Percentiles rank a stretch among this genome's conserved stretches.
Evolutionary conservation across 2,329 filamentous ascomycete genomes (phyloP).

Genomic region (Xylariaceae sp.): DNA sequence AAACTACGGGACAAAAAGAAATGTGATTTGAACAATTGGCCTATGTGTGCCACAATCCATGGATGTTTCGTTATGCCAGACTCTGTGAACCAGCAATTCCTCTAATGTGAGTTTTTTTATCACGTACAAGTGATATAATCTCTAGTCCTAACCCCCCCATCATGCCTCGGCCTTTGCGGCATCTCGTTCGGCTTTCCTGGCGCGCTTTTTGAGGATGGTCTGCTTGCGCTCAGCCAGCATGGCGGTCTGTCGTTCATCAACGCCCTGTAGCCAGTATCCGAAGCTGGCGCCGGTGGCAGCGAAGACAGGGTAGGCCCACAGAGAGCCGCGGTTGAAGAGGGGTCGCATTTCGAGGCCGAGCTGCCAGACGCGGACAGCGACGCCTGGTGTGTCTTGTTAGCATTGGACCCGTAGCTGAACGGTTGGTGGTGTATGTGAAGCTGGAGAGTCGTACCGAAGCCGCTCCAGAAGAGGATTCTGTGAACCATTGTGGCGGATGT

Average conservation of each 20-base stretch:
- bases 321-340: slow-evolving; percentile 77
- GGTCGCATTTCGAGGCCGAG: slow-evolving; percentile 98
- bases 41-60: too few species aligned
- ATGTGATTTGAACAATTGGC: too few species aligned
- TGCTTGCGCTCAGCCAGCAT: slow-evolving; percentile 77
- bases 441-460: slow-evolving; percentile 71
- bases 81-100: too few species aligned
- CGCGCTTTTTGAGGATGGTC: slow-evolving; percentile 82
- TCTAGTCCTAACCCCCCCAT: slow-evolving; percentile 4
- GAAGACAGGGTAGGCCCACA: slow-evolving; percentile 92
- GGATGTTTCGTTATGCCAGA: too few species aligned
- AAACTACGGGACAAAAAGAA: too few species aligned
- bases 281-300: slow-evolving; percentile 83
- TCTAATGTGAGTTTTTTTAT: background rate
- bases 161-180: slow-evolving; percentile 34
- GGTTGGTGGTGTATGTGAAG: slow-evolving; percentile 2
- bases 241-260: slow-evolving; percentile 77
- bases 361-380: slow-evolving; percentile 92
- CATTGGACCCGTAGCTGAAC: background rate
- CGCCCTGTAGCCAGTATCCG: slow-evolving; percentile 93
- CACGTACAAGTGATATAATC: slow-evolving; percentile 20
- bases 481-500: slow-evolving; percentile 50
- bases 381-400: slow-evolving; percentile 53
- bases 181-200: slow-evolving; percentile 68
- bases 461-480: slow-evolving; percentile 77